Evolutionary conservation across 2,329 filamentous ascomycete species (phyloP).

Genomic region (Neonectria faginata): DNA sequence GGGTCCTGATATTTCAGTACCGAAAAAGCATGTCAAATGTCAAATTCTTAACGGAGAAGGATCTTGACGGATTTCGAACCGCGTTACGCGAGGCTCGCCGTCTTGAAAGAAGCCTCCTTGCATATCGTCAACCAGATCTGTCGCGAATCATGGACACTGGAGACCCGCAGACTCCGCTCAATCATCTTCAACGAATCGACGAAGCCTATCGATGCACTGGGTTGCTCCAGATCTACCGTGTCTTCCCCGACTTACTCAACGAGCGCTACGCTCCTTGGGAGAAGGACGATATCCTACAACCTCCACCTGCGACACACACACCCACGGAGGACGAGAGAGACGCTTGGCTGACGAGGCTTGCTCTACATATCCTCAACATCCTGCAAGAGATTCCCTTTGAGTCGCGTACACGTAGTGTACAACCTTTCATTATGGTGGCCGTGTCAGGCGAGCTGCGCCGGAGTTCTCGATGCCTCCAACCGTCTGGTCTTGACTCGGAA

Average conservation of each 20-base stretch:
- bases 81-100: slow-evolving; percentile 29
- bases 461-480: background rate
- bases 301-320: background rate
- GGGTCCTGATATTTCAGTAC: slow-evolving; percentile 36
- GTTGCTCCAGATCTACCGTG: slow-evolving; percentile 36
- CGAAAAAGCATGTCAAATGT: slow-evolving; percentile 32
- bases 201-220: slow-evolving; percentile 37
- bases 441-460: slow-evolving; percentile 33
- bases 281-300: slow-evolving; percentile 21
- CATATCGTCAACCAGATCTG: slow-evolving; percentile 18
- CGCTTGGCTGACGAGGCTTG: slow-evolving; percentile 34
- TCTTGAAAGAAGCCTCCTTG: slow-evolving; percentile 30
- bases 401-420: slow-evolving; percentile 24
- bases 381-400: slow-evolving; percentile 42
- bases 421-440: slow-evolving; percentile 31
- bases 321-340: slow-evolving; percentile 28
- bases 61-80: slow-evolving; percentile 32
- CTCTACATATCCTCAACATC: slow-evolving; percentile 34
- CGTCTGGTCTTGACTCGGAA: background rate
- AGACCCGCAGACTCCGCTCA: slow-evolving; percentile 29
- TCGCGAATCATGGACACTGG: slow-evolving; percentile 31
- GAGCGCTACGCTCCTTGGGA: slow-evolving; percentile 33
- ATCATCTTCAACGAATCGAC: slow-evolving; percentile 33
- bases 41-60: slow-evolving; percentile 34
- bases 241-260: slow-evolving; percentile 38